These are phyloP conservation scores for Ustilago cynodontis DNA, from an alignment of 1,284 basidiomycete species.

Conservation along the genomic window DNA sequence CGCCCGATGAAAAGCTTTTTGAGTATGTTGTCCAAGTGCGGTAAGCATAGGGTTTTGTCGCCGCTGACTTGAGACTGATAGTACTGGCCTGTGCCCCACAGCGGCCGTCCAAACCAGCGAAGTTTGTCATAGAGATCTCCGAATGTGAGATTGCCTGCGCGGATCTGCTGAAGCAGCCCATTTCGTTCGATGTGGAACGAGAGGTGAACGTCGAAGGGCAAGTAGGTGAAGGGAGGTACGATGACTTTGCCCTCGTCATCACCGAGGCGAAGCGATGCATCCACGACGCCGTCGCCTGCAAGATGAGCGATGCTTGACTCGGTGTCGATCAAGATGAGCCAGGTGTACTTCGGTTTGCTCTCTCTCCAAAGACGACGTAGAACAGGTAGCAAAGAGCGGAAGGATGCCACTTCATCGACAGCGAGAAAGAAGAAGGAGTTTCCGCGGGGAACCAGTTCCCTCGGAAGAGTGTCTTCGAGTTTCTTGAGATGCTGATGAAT, in stretches of 20 bases:
- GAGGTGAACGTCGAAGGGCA: constrained; percentile 16
- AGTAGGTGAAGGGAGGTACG: constrained; percentile 10
- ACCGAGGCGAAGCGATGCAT: too few species aligned
- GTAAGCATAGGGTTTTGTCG: too few species aligned
- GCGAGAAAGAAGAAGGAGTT: constrained; percentile 12
- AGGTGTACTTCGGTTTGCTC: not conserved
- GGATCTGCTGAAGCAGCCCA: not conserved
- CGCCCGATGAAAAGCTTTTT: not conserved
- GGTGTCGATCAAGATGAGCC: too few species aligned
- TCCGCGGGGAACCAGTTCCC: not conserved
- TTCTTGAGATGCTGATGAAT: not conserved
- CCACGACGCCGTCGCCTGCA: too few species aligned
- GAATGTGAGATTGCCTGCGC: constrained; percentile 1
- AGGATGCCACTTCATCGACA: not conserved
- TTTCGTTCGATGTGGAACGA: not conserved
- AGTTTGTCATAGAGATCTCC: not conserved
- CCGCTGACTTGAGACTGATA: not conserved
- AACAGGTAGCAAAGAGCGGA: constrained; percentile 1
- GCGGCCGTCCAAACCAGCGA: constrained; percentile 1
- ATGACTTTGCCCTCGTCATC: constrained; percentile 8
- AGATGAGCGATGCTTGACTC: too few species aligned
- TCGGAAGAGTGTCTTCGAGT: constrained; percentile 2
- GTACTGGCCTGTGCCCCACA: constrained; percentile 3
- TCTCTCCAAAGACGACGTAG: constrained; percentile 8
- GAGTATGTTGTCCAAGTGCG: constrained; percentile 6